Base-by-base conservation (phyloP, 2,329 filamentous ascomycete species). In the Aspergillus luchuensis region DNA sequence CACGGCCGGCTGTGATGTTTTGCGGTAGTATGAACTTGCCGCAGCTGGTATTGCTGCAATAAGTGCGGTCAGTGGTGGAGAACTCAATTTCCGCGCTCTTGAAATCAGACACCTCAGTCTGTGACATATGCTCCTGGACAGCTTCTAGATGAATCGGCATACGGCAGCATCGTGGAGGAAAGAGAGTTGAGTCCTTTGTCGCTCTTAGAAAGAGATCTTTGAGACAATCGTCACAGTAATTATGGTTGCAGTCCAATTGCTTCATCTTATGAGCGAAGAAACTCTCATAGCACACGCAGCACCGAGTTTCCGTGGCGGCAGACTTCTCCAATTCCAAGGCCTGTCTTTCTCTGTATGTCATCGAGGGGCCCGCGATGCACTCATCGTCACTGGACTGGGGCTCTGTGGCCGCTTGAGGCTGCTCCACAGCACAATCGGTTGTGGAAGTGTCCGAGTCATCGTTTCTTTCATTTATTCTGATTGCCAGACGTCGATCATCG, bases 121-220 rank as follows among this genome's bases (percentile, higher is more conserved):
- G 19, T 8, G 21, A 30, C 19, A 57, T 7, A 3, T 48, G 21
- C n/a, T 6, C 15, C 25, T 61, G 21, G 13, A 51, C 33, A 11
- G n/a, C 8, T 5, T 23, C 15, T 5, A 61, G 19, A 7, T 36
- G 54, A 11, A 63, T 63, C 30, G n/a, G 33, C 13, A n/a, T 39
- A 8, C 53, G 15, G 8, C 60, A 60, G 52, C 57, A 62, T 11
- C 23, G 56, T 1, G 60, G 60, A 0, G 61, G 61, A 4, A 60
- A 63, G 0, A 63, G 43, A 10, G 36, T 23, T 21, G 60, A 15
- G 19, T 63, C 61, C 11, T 47, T 48, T 0, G 45, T 58, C 2
- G 55, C 58, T 43, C 28, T 36, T 2, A 36, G 10, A 25, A 60
- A 60, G 4, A 58, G 30, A n/a, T 48, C 19, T 11, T 28, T 51